Evolutionary conservation across 75 land plant genomes (phyloP), one percentile per base, ranked within the genome.

Genomic region (Selaginella tamariscina): DNA sequence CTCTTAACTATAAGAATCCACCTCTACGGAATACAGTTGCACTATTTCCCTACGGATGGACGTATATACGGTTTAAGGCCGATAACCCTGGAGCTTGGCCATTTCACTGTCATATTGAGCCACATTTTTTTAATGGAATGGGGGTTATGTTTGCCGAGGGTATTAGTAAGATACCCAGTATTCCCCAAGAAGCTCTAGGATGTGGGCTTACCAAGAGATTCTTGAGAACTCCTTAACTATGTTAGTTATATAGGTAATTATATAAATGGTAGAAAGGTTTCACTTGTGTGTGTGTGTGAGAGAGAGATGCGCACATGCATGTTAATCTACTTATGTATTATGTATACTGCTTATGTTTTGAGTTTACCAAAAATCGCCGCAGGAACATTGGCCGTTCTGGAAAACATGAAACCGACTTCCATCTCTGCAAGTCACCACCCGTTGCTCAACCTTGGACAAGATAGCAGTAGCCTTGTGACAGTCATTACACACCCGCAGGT

Each of bases 71-170:
- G 13, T 93, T 84, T 49, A 71, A 73, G n/a, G 84, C 96, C 0
- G 72, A 84, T 63, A 93, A 93, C 62, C 90, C 95, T 0, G 98
- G 98, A 2, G 96, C 68, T 0, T 93, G 98, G 98, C 76, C 84
- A 0, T 86, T 89, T 32, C 96, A 89, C 30, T 86, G 97, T 65
- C 95, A 86, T 32, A 77, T 92, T 68, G 97, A 92, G 66, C 82
- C 91, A 0, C 98, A 89, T 71, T 73, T 86, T 57, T 81, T 77
- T 39, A 93, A 89, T 95, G 98, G 98, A 0, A 93, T 89, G 95
- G 98, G 96, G 0, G 84, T 87, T 0, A 67, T 93, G 0, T 81
- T 93, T 60, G 83, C 87, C 24, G 86, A 89, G 65, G 98, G 91
- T 0, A 76, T 89, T 1, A 69, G 77, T 2, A 32, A 22, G 0